These are phyloP conservation scores for Pestalotiopsis sp. DNA, from an alignment of 2,329 filamentous ascomycete genomes.

Conservation along the genomic window DNA sequence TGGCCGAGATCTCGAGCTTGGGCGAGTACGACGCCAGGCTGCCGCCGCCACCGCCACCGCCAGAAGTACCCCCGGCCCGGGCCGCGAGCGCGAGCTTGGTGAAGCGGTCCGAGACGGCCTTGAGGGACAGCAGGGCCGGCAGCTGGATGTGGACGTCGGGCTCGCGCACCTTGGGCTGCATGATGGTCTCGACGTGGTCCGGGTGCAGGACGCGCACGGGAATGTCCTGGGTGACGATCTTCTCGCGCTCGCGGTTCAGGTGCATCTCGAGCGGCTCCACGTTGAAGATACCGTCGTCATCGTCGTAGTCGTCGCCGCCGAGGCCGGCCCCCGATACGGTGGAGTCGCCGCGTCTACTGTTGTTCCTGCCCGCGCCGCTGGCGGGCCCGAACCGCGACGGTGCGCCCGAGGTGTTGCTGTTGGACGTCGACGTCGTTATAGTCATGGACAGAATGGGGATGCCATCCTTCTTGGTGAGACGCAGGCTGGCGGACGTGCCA, in stretches of 20 bases:
- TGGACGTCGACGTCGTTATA: conserved; percentile 75
- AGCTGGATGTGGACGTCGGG: conserved; percentile 94
- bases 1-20: conserved; percentile 85
- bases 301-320: conserved; percentile 39
- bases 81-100: conserved; percentile 75
- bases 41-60: conserved; percentile 32
- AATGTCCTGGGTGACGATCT: conserved; percentile 92
- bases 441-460: conserved; percentile 87
- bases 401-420: conserved; percentile 46
- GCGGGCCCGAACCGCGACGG: conserved; percentile 31
- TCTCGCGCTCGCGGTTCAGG: conserved; percentile 76
- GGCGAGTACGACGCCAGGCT: conserved; percentile 41
- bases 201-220: conserved; percentile 89
- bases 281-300: conserved; percentile 49
- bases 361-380: conserved; percentile 14
- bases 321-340: neutral
- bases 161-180: conserved; percentile 88
- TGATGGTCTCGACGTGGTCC: conserved; percentile 84
- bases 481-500: conserved; percentile 79
- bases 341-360: neutral
- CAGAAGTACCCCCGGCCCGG: conserved; percentile 20
- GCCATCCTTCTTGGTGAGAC: conserved; percentile 90
- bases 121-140: conserved; percentile 84
- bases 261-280: conserved; percentile 58
- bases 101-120: conserved; percentile 93